A percentile compares a stretch with the other conserved stretches of the same genome.
phyloP scores from a whole-genome alignment of 129 eudicot genomes.

The Centrapalus pauciflorus region DNA sequence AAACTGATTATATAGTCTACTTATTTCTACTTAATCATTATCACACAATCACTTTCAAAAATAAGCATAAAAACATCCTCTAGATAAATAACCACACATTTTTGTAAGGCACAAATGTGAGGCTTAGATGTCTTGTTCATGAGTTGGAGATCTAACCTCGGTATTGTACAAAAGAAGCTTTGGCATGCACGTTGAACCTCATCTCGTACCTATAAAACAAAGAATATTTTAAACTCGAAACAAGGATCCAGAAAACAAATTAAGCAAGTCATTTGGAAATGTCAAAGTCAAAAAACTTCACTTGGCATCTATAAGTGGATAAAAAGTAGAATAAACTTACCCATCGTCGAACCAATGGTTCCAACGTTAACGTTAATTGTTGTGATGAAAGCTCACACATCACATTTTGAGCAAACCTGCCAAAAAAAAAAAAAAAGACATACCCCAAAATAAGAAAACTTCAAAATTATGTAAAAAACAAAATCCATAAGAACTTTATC shows the following conservation, averaged over 20 bases:
- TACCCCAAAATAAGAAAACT: background rate
- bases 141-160: slow-evolving; percentile 38
- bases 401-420: slow-evolving; percentile 42
- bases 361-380: slow-evolving; percentile 44
- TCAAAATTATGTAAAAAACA: background rate
- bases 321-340: slow-evolving; percentile 16
- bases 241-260: background rate
- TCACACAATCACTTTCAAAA: too few relatives aligned
- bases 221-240: background rate
- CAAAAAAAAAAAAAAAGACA: background rate
- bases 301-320: background rate
- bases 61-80: too few relatives aligned
- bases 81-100: too few relatives aligned
- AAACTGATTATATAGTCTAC: too few relatives aligned
- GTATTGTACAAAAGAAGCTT: slow-evolving; percentile 19
- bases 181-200: slow-evolving; percentile 46
- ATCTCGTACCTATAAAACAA: slow-evolving; percentile 56
- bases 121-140: background rate
- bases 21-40: too few relatives aligned
- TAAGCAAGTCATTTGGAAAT: background rate
- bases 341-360: slow-evolving; percentile 58
- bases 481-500: background rate
- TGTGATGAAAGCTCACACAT: slow-evolving; percentile 31
- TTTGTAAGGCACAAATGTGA: too few relatives aligned
- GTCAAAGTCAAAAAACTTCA: background rate